phyloP scores from a whole-genome alignment of 495 filamentous ascomycete species.

The Daldinia decipiens region DNA sequence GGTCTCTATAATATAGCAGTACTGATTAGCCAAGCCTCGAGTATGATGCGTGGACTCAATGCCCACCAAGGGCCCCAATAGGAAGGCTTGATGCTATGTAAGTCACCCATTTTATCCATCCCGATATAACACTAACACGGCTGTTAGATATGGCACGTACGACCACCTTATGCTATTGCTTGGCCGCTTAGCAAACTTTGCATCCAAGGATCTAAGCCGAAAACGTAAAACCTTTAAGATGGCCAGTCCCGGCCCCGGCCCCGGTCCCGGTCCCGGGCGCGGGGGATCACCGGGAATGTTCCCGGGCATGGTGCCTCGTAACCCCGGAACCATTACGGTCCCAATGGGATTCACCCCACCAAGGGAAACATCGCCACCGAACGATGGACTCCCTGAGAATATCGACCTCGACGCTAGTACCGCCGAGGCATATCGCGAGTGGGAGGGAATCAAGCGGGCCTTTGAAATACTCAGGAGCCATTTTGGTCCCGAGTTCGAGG shows the following conservation, averaged over 20 bases:
- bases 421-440: constrained; percentile 77
- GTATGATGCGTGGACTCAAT: constrained; percentile 81
- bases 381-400: constrained; percentile 45
- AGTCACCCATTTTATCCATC: constrained; percentile 33
- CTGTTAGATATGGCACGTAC: constrained; percentile 74
- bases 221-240: constrained; percentile 72
- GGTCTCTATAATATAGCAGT: constrained; percentile 8
- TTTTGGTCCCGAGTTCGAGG: constrained; percentile 80
- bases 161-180: constrained; percentile 88
- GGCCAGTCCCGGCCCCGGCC: constrained; percentile 44
- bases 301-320: constrained; percentile 72
- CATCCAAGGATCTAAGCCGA: constrained; percentile 77
- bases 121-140: constrained; percentile 18
- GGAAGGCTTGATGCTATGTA: constrained; percentile 79
- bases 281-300: constrained; percentile 56
- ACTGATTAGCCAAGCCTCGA: constrained; percentile 69
- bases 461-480: constrained; percentile 71
- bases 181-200: constrained; percentile 84
- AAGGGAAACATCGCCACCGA: constrained; percentile 50
- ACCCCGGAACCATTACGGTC: constrained; percentile 56
- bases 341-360: constrained; percentile 67
- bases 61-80: constrained; percentile 82
- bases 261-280: constrained; percentile 51
- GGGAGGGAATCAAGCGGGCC: constrained; percentile 77
- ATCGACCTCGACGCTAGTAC: constrained; percentile 70